A percentile compares a stretch with the other conserved stretches of the same genome.
Evolutionary conservation across 108 stramenopile genomes (phyloP).

Genomic region (Cyclotella baltica): DNA sequence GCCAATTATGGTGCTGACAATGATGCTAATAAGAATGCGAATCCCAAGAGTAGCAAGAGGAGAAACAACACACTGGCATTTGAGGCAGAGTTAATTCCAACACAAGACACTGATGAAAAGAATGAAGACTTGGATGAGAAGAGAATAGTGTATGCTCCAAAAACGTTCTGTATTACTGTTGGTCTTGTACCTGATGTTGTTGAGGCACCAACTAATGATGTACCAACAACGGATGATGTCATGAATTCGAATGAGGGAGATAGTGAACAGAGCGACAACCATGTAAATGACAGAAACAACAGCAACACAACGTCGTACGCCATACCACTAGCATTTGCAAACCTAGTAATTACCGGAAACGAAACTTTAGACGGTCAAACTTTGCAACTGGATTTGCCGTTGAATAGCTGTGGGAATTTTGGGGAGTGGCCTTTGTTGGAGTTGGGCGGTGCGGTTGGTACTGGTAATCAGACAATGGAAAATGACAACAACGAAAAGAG

Average conservation of each 20-base stretch:
- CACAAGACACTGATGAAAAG: neutral
- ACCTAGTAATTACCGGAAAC: slow-evolving; percentile 35
- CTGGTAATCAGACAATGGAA: too few relatives aligned
- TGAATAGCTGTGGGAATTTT: slow-evolving; percentile 28
- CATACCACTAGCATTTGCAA: slow-evolving; percentile 36
- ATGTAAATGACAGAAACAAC: neutral
- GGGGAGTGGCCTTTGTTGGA: slow-evolving; percentile 20
- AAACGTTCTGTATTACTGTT: slow-evolving; percentile 40
- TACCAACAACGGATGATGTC: neutral
- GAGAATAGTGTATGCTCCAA: slow-evolving; percentile 31
- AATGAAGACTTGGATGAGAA: neutral
- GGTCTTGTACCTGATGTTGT: slow-evolving; percentile 29
- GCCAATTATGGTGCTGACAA: too few relatives aligned
- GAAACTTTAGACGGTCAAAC: slow-evolving; percentile 40
- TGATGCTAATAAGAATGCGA: neutral
- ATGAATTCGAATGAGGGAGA: neutral
- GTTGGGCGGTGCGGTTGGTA: neutral
- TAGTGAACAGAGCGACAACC: too few relatives aligned
- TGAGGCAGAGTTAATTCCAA: slow-evolving; percentile 42
- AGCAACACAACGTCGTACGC: slow-evolving; percentile 18
- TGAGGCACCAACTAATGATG: neutral
- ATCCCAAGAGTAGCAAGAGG: neutral
- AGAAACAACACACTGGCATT: slow-evolving; percentile 36
- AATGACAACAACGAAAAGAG: too few relatives aligned
- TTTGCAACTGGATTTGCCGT: slow-evolving; percentile 38